phyloP scores from a whole-genome alignment of 2,329 filamentous ascomycete genomes.

The Pseudopyricularia javanii region DNA sequence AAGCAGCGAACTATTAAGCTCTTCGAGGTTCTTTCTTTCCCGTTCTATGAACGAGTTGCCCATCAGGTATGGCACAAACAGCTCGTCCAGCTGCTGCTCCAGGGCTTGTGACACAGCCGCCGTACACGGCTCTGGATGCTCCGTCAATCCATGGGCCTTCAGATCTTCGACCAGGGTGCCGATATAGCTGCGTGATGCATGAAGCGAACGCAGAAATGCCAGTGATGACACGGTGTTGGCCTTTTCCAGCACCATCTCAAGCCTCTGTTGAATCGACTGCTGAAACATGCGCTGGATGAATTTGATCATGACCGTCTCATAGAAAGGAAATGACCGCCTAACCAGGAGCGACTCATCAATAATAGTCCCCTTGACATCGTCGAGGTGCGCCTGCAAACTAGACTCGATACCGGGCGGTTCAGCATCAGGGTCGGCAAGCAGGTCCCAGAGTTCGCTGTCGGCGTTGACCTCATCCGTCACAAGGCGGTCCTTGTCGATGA shows the following conservation, averaged over 20 bases:
- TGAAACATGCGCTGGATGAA: slow-evolving; percentile 96
- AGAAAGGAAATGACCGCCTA: slow-evolving; percentile 89
- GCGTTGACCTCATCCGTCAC: slow-evolving; percentile 73
- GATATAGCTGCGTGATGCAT: slow-evolving; percentile 84
- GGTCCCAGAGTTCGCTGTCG: slow-evolving; percentile 75
- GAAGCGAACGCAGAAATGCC: slow-evolving; percentile 80
- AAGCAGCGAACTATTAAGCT: slow-evolving; percentile 77
- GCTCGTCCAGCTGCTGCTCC: slow-evolving; percentile 63
- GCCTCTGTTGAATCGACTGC: slow-evolving; percentile 89
- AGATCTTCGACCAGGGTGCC: slow-evolving; percentile 79
- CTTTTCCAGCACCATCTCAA: slow-evolving; percentile 94
- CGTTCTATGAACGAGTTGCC: slow-evolving; percentile 60
- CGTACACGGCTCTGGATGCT: slow-evolving; percentile 85
- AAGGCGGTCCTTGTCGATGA: slow-evolving; percentile 89
- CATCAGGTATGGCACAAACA: slow-evolving; percentile 60
- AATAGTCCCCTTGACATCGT: slow-evolving; percentile 90
- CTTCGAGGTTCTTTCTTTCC: slow-evolving; percentile 59
- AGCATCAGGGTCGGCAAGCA: slow-evolving; percentile 83
- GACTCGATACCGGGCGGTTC: slow-evolving; percentile 87
- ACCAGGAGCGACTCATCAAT: slow-evolving; percentile 97
- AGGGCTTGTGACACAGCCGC: slow-evolving; percentile 69
- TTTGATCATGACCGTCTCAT: slow-evolving; percentile 83
- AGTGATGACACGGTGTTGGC: slow-evolving; percentile 83
- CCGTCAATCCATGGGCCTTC: slow-evolving; percentile 86
- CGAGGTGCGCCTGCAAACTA: slow-evolving; percentile 79